These are phyloP conservation scores for Ogataea trehalophila DNA, from an alignment of 805 yeast species.

Conservation along the genomic window DNA sequence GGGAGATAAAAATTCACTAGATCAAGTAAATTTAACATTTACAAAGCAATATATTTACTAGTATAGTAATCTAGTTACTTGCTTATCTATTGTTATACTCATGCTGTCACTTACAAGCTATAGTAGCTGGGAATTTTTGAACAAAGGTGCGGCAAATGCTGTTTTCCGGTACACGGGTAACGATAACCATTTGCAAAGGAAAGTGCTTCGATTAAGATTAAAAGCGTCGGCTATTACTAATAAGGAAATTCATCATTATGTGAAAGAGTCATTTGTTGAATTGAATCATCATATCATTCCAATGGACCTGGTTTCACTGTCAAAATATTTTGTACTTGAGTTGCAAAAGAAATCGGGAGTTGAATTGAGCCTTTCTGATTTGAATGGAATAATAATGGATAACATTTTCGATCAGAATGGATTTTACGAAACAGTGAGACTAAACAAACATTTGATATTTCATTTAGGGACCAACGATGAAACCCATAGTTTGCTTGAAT, in stretches of 20 bases:
- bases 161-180: slow-evolving; percentile 38
- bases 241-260: slow-evolving; percentile 37
- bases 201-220: slow-evolving; percentile 35
- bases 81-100: background rate
- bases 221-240: slow-evolving; percentile 35
- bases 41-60: too few relatives aligned
- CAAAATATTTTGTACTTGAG: background rate
- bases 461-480: slow-evolving; percentile 6
- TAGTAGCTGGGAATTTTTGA: slow-evolving; percentile 36
- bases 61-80: too few relatives aligned
- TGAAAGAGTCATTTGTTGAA: slow-evolving; percentile 19
- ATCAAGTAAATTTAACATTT: too few relatives aligned
- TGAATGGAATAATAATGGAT: slow-evolving; percentile 24
- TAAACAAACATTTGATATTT: slow-evolving; percentile 26
- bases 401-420: slow-evolving; percentile 13
- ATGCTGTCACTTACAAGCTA: slow-evolving; percentile 16
- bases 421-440: slow-evolving; percentile 3
- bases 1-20: too few relatives aligned
- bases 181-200: slow-evolving; percentile 28
- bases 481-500: slow-evolving; percentile 30
- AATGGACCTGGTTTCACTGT: slow-evolving; percentile 11
- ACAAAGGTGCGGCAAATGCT: slow-evolving; percentile 47
- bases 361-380: slow-evolving; percentile 12
- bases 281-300: slow-evolving; percentile 15
- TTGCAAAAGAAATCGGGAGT: slow-evolving; percentile 1